These are phyloP conservation scores for Ramicandelaber brevisporus DNA, from an alignment of 192 early-diverging fungal species.

Conservation along the genomic window DNA sequence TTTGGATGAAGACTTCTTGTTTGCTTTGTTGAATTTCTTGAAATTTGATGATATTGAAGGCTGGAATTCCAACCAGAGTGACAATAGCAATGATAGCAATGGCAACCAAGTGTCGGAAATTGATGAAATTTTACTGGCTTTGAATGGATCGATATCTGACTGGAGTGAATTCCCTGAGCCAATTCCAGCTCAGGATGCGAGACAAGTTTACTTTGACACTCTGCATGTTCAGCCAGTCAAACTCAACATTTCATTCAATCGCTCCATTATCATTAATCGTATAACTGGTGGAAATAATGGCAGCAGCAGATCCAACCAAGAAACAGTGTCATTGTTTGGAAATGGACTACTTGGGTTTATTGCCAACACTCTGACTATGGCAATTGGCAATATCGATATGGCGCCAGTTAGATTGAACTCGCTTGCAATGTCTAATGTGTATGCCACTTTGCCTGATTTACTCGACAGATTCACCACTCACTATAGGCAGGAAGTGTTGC, in stretches of 20 bases:
- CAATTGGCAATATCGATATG: conserved; percentile 89
- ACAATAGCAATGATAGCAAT: conserved; percentile 1
- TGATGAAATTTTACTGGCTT: no score
- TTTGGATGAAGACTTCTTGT: conserved; percentile 81
- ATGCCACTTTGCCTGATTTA: conserved; percentile 45
- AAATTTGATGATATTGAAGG: conserved; percentile 40
- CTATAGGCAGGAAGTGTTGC: conserved; percentile 74
- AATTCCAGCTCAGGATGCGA: conserved; percentile 30
- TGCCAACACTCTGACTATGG: conserved; percentile 80
- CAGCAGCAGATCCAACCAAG: not conserved
- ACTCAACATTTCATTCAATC: conserved; percentile 85
- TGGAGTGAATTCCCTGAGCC: conserved; percentile 55
- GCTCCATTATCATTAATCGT: conserved; percentile 34
- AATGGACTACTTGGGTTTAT: conserved; percentile 26
- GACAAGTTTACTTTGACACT: conserved; percentile 78
- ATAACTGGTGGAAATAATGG: conserved; percentile 10
- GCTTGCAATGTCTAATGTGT: conserved; percentile 68
- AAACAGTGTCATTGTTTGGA: conserved; percentile 1
- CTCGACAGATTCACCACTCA: conserved; percentile 55
- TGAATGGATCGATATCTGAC: no score
- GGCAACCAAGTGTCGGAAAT: no score
- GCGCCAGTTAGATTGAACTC: conserved; percentile 77
- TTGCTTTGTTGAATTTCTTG: conserved; percentile 60
- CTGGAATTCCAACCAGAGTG: not conserved
- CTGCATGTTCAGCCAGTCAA: conserved; percentile 85